Evolutionary conservation across 495 filamentous ascomycete genomes (phyloP).

Genomic region (Lineolata rhizophorae): DNA sequence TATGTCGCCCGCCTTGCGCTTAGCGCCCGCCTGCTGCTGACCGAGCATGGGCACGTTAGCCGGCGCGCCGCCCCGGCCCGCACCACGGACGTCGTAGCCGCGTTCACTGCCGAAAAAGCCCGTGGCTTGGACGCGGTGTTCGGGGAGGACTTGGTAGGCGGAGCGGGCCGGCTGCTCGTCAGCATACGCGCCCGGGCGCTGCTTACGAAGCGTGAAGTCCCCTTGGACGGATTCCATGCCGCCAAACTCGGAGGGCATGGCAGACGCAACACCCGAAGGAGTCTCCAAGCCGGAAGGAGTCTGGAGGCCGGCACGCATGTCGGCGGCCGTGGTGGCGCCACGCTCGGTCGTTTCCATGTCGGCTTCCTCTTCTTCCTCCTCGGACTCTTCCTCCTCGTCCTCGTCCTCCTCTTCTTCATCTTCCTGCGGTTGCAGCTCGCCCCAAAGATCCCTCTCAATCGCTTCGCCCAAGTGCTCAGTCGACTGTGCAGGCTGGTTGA

Average conservation of each 20-base stretch:
- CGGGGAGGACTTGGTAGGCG: constrained; percentile 78
- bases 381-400: constrained; percentile 41
- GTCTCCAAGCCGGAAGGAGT: constrained; percentile 64
- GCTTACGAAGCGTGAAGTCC: constrained; percentile 82
- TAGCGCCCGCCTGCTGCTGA: constrained; percentile 53
- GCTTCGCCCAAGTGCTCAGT: constrained; percentile 46
- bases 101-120: constrained; percentile 94
- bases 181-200: constrained; percentile 66
- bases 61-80: constrained; percentile 22
- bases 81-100: constrained; percentile 55
- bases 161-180: constrained; percentile 54
- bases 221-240: constrained; percentile 52
- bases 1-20: constrained; percentile 87
- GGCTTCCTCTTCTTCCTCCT: constrained; percentile 43
- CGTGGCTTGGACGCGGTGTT: constrained; percentile 47
- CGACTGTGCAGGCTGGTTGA: constrained; percentile 41
- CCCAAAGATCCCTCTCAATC: constrained; percentile 78
- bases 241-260: constrained; percentile 55
- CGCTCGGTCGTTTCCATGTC: constrained; percentile 21
- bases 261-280: constrained; percentile 56
- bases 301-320: constrained; percentile 39
- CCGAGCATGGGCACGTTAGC: constrained; percentile 49
- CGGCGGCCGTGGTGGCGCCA: constrained; percentile 22
- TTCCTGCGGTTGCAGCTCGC: constrained; percentile 73
- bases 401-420: constrained; percentile 63